A percentile compares a stretch with the other conserved stretches of the same genome.
Evolutionary conservation across 2,329 filamentous ascomycete species (phyloP).

Genomic region (Apiospora saccharicola): DNA sequence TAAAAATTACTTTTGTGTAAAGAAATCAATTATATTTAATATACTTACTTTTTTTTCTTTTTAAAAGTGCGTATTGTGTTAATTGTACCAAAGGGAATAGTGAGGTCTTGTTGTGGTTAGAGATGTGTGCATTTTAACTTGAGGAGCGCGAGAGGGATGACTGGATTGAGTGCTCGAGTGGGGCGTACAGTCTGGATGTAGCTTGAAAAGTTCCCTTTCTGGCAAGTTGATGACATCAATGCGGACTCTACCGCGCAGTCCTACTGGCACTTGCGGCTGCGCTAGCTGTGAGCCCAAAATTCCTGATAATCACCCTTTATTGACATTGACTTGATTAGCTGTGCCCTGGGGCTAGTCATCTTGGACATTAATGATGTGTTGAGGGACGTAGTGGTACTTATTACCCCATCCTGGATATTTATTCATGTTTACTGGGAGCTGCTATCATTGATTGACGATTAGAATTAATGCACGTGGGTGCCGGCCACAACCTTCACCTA

Average conservation of each 20-base stretch:
- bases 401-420: neutral
- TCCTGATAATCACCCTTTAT: neutral
- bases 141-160: neutral
- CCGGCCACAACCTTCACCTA: neutral
- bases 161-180: neutral
- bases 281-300: conserved; percentile 2
- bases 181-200: conserved; percentile 1
- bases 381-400: neutral
- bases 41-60: too few species aligned
- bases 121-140: too few species aligned
- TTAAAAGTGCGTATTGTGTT: too few species aligned
- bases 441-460: neutral
- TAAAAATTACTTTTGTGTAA: too few species aligned
- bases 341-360: neutral
- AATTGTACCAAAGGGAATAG: too few species aligned
- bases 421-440: neutral
- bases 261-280: neutral
- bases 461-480: neutral
- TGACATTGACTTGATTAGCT: neutral
- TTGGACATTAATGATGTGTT: neutral
- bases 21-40: too few species aligned
- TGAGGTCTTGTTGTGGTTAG: too few species aligned
- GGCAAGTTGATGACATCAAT: conserved; percentile 6
- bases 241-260: neutral
- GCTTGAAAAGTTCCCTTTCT: neutral